Conservation (phyloP, 306 rosid genomes). For the Leucaena leucocephala region DNA sequence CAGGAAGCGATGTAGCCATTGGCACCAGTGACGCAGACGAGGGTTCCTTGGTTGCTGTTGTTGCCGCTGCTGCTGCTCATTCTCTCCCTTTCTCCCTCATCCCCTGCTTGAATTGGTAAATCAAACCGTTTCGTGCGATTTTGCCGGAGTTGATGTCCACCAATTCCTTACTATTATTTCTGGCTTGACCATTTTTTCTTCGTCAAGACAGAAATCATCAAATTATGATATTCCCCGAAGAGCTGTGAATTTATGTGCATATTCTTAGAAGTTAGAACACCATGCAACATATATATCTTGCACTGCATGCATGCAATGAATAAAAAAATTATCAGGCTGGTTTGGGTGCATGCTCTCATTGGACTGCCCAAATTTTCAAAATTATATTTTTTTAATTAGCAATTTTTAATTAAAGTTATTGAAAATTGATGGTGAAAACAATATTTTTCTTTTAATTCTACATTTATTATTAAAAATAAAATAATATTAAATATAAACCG, state of each 20-base stretch:
- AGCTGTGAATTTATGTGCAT: background rate
- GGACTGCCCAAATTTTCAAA: background rate
- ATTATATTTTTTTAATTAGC: too few species aligned
- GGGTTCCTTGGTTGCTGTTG: background rate
- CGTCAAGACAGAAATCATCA: background rate
- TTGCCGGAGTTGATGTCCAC: background rate
- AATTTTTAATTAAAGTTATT: too few species aligned
- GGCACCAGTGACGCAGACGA: constrained; percentile 23
- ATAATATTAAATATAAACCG: too few species aligned
- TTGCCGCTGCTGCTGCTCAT: background rate
- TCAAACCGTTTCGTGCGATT: background rate
- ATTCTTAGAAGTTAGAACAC: background rate
- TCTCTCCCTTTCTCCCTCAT: constrained; percentile 4
- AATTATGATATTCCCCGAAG: background rate
- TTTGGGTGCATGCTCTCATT: background rate
- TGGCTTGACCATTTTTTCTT: background rate
- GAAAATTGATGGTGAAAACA: too few species aligned
- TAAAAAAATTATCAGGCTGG: background rate
- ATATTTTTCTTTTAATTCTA: too few species aligned
- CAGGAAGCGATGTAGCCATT: constrained; percentile 50
- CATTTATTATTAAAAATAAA: too few species aligned
- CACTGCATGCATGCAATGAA: background rate
- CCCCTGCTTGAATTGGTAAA: background rate
- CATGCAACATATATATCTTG: background rate
- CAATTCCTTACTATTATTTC: background rate